Evolutionary conservation across 2,329 filamentous ascomycete species (phyloP), one percentile per base, ranked within the genome.

Genomic region (Claviceps pazoutovae): DNA sequence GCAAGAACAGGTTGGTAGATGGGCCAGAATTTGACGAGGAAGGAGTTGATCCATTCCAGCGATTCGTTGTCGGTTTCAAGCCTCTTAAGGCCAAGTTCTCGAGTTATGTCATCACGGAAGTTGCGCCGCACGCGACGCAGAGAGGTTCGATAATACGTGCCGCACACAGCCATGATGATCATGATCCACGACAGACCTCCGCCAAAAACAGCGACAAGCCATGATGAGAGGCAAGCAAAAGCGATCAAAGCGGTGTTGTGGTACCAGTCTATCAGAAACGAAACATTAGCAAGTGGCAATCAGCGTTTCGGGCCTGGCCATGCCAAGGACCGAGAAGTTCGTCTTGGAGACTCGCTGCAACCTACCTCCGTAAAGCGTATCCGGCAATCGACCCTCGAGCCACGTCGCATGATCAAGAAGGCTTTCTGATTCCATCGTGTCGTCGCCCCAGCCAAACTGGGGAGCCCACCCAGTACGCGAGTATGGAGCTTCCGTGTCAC

Each of bases 1-100:
- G 89, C 91, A 13, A 98, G 79, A 9, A 97, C 88, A 1, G 93
- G 93, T 51, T 93, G 88, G 66, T 95, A 97, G 62, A 98, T 98
- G 56, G 93, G 93, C 93, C 93, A 98, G 72, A 98, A 98, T 67
- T 98, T 98, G 70, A 94, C 82, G 60, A 98, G 67, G 71, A 98
- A 98, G 60, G 88, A 95, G 74, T 98, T 98, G 68, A 98, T 97
- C 93, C 93, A 98, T 68, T 98, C 93, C 48, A 98, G 74, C 52
- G 86, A 93, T 69, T 98, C 93, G 26, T 82, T 82, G 60, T 98
- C 93, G 8, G 83, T 93, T 60, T 97, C 93, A 51, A 98, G 74
- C 61, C 79, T 86, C 67, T 84, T 84, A 68, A 96, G 86, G 13
- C 85, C 83, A 75, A 96, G 77, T 67, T 96, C 90, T 51, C 93